A percentile compares a stretch with the other conserved stretches of the same genome.
phyloP scores from a whole-genome alignment of 768 basidiomycete species.

The Paxillus ammoniavirescens region DNA sequence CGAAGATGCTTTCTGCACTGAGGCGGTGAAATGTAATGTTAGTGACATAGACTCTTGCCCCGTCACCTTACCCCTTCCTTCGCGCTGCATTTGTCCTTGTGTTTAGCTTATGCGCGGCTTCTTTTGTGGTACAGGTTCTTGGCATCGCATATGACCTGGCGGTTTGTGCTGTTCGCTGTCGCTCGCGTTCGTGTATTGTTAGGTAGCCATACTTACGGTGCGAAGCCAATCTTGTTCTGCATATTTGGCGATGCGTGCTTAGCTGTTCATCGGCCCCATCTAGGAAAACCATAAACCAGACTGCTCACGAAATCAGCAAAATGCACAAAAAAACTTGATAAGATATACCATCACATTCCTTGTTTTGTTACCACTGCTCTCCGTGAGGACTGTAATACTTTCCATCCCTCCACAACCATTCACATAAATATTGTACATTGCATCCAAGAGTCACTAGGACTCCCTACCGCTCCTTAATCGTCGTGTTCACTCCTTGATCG shows the following conservation, averaged over 20 bases:
- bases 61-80: neutral
- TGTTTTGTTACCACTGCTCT: constrained; percentile 9
- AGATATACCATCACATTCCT: constrained; percentile 17
- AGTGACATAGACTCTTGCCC: constrained; percentile 19
- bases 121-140: constrained; percentile 31
- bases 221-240: constrained; percentile 29
- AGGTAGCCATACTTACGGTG: constrained; percentile 48
- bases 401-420: constrained; percentile 18
- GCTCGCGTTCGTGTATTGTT: constrained; percentile 50
- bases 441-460: constrained; percentile 14
- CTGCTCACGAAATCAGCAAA: constrained; percentile 15
- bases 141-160: constrained; percentile 22
- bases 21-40: constrained; percentile 49
- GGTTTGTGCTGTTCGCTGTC: constrained; percentile 30
- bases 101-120: constrained; percentile 20
- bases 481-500: constrained; percentile 12
- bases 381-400: constrained; percentile 29
- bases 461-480: neutral
- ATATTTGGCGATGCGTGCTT: constrained; percentile 22
- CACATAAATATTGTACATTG: constrained; percentile 27
- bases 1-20: constrained; percentile 87
- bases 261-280: constrained; percentile 16
- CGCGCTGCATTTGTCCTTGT: constrained; percentile 1
- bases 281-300: constrained; percentile 13
- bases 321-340: constrained; percentile 14